Percentiles rank a stretch among this genome's conserved stretches.
phyloP scores from a whole-genome alignment of 2,329 filamentous ascomycete genomes.

The Akanthomyces muscarius region DNA sequence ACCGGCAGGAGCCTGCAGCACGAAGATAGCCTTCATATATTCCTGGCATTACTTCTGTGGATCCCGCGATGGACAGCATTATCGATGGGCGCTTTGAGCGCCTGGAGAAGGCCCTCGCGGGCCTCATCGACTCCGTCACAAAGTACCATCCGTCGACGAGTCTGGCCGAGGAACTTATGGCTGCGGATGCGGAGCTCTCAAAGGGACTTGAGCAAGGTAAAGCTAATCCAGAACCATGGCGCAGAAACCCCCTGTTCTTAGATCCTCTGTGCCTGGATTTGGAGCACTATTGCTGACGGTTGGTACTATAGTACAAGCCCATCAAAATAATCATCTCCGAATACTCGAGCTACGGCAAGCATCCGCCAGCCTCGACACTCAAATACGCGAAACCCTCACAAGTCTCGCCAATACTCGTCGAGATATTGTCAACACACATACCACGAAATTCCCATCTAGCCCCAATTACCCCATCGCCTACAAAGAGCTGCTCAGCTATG shows the following conservation, averaged over 20 bases:
- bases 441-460: constrained; percentile 50
- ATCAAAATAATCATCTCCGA: constrained; percentile 70
- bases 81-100: constrained; percentile 62
- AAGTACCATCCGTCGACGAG: constrained; percentile 73
- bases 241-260: too few relatives aligned
- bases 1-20: background rate
- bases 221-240: background rate
- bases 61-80: constrained; percentile 52
- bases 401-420: constrained; percentile 69
- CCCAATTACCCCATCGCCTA: constrained; percentile 59
- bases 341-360: constrained; percentile 66
- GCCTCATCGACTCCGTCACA: constrained; percentile 72
- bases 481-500: constrained; percentile 71
- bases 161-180: constrained; percentile 64
- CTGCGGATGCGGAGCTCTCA: constrained; percentile 65
- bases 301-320: constrained; percentile 54
- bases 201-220: constrained; percentile 62
- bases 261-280: background rate
- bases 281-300: background rate
- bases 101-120: constrained; percentile 62
- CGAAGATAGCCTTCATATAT: background rate
- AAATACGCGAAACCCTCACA: constrained; percentile 67
- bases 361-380: constrained; percentile 61
- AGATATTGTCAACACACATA: constrained; percentile 63
- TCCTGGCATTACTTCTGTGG: background rate